These are phyloP conservation scores for Sporopachydermia lactativora DNA, from an alignment of 805 yeast genomes.

Conservation along the genomic window DNA sequence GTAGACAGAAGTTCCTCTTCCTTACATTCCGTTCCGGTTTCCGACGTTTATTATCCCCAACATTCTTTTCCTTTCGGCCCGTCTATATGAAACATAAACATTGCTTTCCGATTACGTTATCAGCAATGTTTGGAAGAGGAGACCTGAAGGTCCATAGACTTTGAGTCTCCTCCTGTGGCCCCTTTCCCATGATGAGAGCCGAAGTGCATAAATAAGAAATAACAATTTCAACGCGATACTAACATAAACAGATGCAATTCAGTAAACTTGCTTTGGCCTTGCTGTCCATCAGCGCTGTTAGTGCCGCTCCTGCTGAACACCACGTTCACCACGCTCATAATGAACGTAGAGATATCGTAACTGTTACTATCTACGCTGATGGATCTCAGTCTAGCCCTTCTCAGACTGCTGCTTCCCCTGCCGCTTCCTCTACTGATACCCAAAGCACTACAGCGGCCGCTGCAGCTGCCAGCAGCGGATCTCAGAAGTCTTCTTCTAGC, in stretches of 20 bases:
- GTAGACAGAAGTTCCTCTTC: too few relatives aligned
- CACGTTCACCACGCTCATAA: slow-evolving; percentile 1
- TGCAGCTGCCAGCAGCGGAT: slow-evolving; percentile 9
- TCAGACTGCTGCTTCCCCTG: slow-evolving; percentile 5
- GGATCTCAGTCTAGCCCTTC: slow-evolving; percentile 3
- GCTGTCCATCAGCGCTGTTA: not conserved
- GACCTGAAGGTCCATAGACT: too few relatives aligned
- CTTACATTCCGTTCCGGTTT: too few relatives aligned
- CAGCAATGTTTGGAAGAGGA: too few relatives aligned
- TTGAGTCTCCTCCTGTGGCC: too few relatives aligned
- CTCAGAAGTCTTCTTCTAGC: slow-evolving; percentile 16
- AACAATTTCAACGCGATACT: not conserved
- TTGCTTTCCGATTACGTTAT: too few relatives aligned
- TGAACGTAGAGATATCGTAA: not conserved
- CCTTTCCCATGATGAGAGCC: too few relatives aligned
- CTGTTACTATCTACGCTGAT: slow-evolving; percentile 3
- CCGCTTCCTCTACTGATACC: slow-evolving; percentile 9
- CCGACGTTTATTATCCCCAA: too few relatives aligned
- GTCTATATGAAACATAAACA: too few relatives aligned
- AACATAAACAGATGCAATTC: not conserved
- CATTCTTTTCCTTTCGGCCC: too few relatives aligned
- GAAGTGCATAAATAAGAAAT: too few relatives aligned
- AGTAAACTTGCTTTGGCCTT: not conserved
- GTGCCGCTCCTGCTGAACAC: not conserved
- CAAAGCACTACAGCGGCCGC: too few relatives aligned